Evolutionary conservation across 257 asterid species (phyloP).

Genomic region (Petunia secreta): DNA sequence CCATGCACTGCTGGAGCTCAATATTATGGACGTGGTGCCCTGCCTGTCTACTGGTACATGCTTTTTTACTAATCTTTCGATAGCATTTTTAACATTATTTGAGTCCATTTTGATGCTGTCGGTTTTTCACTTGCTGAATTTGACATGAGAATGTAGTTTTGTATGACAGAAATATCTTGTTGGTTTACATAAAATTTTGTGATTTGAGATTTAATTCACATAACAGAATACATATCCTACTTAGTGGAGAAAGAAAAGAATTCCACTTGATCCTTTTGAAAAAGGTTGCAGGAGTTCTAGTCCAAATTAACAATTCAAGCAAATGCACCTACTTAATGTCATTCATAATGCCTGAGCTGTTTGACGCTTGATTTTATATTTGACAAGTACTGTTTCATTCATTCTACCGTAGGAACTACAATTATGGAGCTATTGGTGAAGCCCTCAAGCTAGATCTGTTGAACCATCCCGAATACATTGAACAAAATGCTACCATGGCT

Average conservation of each 20-base stretch:
- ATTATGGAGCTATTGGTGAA: constrained; percentile 68
- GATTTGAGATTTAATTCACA: neutral
- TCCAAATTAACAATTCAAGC: neutral
- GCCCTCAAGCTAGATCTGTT: constrained; percentile 68
- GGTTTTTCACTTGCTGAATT: neutral
- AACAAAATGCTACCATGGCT: constrained; percentile 90
- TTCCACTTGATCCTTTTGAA: neutral
- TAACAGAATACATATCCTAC: neutral
- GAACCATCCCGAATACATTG: constrained; percentile 91
- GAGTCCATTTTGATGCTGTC: neutral
- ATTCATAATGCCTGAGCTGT: constrained; percentile 1
- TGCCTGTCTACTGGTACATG: constrained; percentile 78
- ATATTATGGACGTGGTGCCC: constrained; percentile 94
- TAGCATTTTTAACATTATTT: neutral
- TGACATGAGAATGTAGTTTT: neutral
- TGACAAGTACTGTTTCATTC: neutral
- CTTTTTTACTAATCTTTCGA: neutral
- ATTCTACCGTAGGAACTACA: constrained; percentile 61
- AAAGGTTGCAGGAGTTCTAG: neutral
- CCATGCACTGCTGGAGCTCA: constrained; percentile 81
- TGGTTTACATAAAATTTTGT: neutral
- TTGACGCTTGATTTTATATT: neutral
- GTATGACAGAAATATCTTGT: neutral
- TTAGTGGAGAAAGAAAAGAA: neutral
- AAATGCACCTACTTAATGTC: neutral